Percentiles rank a stretch among this genome's conserved stretches.
Conservation (phyloP, 2,329 filamentous ascomycete species). For the Pseudogymnoascus sp. region DNA sequence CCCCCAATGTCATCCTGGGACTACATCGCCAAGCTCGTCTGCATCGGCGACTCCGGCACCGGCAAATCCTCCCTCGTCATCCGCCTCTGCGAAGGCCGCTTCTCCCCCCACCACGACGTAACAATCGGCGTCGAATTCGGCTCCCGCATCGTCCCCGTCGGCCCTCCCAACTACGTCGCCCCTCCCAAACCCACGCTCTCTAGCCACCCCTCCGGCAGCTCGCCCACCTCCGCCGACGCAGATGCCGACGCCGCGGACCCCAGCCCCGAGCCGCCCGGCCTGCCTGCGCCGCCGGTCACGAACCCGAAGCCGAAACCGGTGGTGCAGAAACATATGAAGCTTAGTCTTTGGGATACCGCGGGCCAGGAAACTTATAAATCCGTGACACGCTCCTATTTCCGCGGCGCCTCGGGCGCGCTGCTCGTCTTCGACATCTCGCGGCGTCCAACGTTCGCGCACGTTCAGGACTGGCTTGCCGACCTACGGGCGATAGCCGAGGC, state of each 20-base stretch:
- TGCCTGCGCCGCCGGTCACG: constrained; percentile 45
- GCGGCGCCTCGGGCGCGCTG: constrained; percentile 63
- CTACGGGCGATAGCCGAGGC: constrained; percentile 91
- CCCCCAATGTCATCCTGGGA: constrained; percentile 64
- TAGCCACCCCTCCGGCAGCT: constrained; percentile 18
- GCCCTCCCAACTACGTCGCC: constrained; percentile 56
- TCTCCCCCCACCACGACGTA: constrained; percentile 89
- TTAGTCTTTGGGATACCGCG: constrained; percentile 90
- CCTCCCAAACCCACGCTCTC: constrained; percentile 38
- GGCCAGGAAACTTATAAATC: constrained; percentile 97
- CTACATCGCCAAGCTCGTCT: constrained; percentile 98
- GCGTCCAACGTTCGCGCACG: constrained; percentile 75
- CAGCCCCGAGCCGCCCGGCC: constrained; percentile 32
- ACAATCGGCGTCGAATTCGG: constrained; percentile 97
- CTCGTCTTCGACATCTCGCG: constrained; percentile 94
- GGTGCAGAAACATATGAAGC: constrained; percentile 76
- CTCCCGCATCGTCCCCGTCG: constrained; percentile 84
- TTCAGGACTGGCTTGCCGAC: constrained; percentile 89
- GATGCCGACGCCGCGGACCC: not conserved
- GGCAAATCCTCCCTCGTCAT: constrained; percentile 93
- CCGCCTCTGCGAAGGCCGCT: constrained; percentile 91
- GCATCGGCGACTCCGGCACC: constrained; percentile 91
- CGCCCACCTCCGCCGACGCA: constrained; percentile 20
- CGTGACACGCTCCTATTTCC: constrained; percentile 77
- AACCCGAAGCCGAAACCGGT: constrained; percentile 20